A percentile compares a stretch with the other conserved stretches of the same genome.
Conservation (phyloP, 148 eudicot genomes). For the Camellia japonica region DNA sequence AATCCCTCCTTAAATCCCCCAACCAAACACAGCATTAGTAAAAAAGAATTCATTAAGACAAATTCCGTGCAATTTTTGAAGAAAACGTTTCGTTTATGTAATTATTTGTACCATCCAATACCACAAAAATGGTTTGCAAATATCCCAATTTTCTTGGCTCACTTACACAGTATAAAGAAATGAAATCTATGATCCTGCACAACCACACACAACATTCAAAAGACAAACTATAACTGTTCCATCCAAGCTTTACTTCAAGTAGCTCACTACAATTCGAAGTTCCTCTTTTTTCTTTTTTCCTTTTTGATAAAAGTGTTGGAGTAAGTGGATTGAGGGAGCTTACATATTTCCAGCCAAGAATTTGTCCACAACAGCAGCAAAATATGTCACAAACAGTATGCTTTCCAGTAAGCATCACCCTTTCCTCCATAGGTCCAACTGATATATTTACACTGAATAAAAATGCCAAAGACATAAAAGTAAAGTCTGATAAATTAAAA, state of each 20-base stretch:
- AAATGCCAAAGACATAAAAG: background rate
- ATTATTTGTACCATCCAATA: background rate
- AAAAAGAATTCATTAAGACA: background rate
- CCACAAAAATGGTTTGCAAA: background rate
- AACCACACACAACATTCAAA: background rate
- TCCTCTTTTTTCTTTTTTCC: too few species aligned
- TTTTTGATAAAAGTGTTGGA: background rate
- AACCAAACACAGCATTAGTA: too few species aligned
- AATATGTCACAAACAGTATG: slow-evolving; percentile 58
- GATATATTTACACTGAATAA: slow-evolving; percentile 47
- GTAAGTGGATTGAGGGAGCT: slow-evolving; percentile 19
- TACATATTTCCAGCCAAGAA: slow-evolving; percentile 75
- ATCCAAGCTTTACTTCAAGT: background rate
- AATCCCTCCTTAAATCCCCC: too few species aligned
- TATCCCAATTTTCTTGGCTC: background rate
- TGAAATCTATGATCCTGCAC: background rate
- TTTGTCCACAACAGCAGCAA: slow-evolving; percentile 62
- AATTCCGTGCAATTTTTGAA: background rate
- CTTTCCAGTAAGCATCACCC: slow-evolving; percentile 55
- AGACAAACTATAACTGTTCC: background rate
- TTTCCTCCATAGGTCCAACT: slow-evolving; percentile 48
- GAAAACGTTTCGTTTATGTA: background rate
- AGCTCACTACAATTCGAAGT: background rate
- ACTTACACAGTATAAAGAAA: background rate
- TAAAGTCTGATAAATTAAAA: background rate